Evolutionary conservation across 2,329 filamentous ascomycete genomes (phyloP), one percentile per base, ranked within the genome.

Genomic region (Colletotrichum liriopes): DNA sequence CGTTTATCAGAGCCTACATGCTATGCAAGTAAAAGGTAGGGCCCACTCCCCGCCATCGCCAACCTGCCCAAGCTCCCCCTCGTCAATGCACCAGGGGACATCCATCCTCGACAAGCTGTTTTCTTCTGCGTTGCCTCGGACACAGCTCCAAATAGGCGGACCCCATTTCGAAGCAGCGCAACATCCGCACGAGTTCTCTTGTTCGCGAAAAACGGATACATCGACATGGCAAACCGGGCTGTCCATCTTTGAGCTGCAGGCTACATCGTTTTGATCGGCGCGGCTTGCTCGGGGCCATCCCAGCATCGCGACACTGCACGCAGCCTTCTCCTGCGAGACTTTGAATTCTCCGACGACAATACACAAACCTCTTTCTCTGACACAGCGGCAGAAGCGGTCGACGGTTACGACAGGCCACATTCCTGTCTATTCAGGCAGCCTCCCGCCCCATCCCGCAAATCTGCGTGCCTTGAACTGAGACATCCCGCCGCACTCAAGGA

Each of bases 401-500:
- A 43, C 51, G 26, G 20, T 52, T 52, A 54, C 58, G 29, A 32
- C 52, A 16, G 41, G 18, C 39, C 37, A 18, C 51, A 52, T 69
- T 69, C 56, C 29, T 2, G 3, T 5, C 23, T 35, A 9, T n/a
- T 11, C 16, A 23, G 23, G 59, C n/a, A 51, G 5, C n/a, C n/a
- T 41, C 20, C 45, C 23, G 32, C 5, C 58, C 58, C 58, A 61
- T 26, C 18, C 29, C 29, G 20, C 26, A 20, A 16, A 32, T 35
- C 6, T 23, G 43, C 41, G 26, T 47, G 29, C n/a, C 23, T 41
- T 45, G 60, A 29, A 63, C 32, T 39, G 59, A 70, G 65, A 72
- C 65, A 72, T 43, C 39, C 59, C 55, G 66, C 65, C 66, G n/a
- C 70, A n/a, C 35, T 26, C 52, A 1, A 45, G 32, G 8, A 47